Evolutionary conservation across 768 basidiomycete genomes (phyloP).

Genomic region (Tulasnella sp.): DNA sequence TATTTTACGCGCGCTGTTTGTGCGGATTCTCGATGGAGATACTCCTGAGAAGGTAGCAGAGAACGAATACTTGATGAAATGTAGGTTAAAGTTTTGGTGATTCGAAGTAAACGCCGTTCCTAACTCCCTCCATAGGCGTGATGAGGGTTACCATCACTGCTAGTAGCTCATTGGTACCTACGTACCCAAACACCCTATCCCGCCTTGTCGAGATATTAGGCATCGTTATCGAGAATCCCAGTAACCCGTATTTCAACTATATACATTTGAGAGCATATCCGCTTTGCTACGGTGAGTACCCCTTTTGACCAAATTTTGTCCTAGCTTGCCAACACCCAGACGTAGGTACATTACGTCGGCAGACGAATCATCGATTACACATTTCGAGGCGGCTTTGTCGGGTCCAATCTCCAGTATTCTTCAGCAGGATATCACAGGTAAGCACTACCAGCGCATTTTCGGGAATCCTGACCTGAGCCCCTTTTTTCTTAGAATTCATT

Average conservation of each 20-base stretch:
- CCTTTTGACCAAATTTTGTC: not conserved
- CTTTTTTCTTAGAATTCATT: constrained; percentile 72
- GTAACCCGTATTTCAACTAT: constrained; percentile 98
- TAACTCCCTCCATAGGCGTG: constrained; percentile 57
- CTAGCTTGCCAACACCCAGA: not conserved
- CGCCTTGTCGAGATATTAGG: constrained; percentile 84
- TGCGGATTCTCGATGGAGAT: constrained; percentile 74
- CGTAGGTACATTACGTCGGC: constrained; percentile 78
- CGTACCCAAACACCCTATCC: constrained; percentile 63
- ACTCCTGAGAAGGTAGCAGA: constrained; percentile 93
- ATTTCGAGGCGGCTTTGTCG: constrained; percentile 82
- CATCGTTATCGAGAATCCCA: constrained; percentile 91
- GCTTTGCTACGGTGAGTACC: constrained; percentile 74
- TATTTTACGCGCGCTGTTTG: constrained; percentile 70
- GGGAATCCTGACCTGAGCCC: constrained; percentile 5
- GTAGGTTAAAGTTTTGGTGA: constrained; percentile 50
- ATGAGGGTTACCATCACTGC: constrained; percentile 95
- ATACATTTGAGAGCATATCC: constrained; percentile 95
- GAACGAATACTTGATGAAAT: constrained; percentile 98
- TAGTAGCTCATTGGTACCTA: constrained; percentile 71
- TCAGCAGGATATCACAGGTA: constrained; percentile 91
- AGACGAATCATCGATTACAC: constrained; percentile 63
- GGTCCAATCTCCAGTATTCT: constrained; percentile 88
- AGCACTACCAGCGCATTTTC: too few species aligned
- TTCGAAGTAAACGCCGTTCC: not conserved